Base-by-base conservation (phyloP, 1,284 basidiomycete genomes). In the Pseudozyma sp. region DNA sequence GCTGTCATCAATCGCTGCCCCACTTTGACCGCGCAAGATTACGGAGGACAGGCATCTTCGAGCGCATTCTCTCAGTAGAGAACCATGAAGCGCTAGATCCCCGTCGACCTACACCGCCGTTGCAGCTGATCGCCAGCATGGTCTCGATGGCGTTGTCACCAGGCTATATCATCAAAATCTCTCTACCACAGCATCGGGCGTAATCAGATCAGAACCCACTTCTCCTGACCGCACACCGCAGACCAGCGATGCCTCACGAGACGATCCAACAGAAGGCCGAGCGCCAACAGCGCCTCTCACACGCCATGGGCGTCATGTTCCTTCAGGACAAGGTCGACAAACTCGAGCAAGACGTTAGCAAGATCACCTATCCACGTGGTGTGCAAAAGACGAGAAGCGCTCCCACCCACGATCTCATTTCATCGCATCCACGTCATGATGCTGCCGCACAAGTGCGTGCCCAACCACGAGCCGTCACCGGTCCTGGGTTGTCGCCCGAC, bases 261-360 rank as follows among this genome's bases (percentile, higher is more conserved):
- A 53, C 68, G 3, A 30, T 24, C 0, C 63, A 62, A 37, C 61
- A 71, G 42, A 56, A 61, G 44, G 61, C 61, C 1, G 68, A 68
- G 48, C 64, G 65, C 40, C 73, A 75, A 31, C 47, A 65, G 17
- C 68, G 65, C 11, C 66, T 81, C 31, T 78, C 75, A 14, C 52
- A 75, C n/a, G 73, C 73, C 7, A 81, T 81, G 80, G 80, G 78
- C 33, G 78, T 78, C 55, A 72, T 81, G 61, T 75, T 77, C 42
- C 75, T 81, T 11, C 77, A 80, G 47, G 69, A 80, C 62, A 70
- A 75, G 49, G 80, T 81, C 4, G 62, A 71, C 30, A 66, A 69
- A 43, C 70, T 81, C 45, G 73, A 80, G 46, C 59, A 57, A 13
- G 71, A 80, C 29, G 76, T 73, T 13, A 58, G 58, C 48, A 51